Conservation (phyloP, 2,329 filamentous ascomycete species). For the Colletotrichum tofieldiae region DNA sequence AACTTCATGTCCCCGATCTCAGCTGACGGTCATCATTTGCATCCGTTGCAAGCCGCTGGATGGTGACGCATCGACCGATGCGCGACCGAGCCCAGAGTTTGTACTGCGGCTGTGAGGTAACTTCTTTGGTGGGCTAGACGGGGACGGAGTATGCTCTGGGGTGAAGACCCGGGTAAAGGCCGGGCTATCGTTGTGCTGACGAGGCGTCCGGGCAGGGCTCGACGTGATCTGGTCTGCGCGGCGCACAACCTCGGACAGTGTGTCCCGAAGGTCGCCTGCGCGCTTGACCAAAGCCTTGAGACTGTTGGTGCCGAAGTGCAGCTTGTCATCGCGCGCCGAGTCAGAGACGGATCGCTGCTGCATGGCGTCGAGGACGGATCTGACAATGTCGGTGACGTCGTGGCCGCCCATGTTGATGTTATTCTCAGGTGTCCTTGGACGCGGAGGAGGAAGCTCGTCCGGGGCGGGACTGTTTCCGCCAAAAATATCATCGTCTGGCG, state of each 20-base stretch:
- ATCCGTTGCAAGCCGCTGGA: conserved; percentile 68
- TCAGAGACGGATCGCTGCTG: conserved; percentile 67
- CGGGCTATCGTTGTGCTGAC: conserved; percentile 69
- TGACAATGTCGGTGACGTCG: conserved; percentile 67
- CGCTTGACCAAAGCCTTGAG: conserved; percentile 77
- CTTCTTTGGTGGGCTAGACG: conserved; percentile 68
- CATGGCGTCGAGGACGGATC: conserved; percentile 76
- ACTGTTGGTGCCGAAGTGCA: conserved; percentile 79
- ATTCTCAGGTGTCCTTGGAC: conserved; percentile 59
- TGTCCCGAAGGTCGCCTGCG: conserved; percentile 72
- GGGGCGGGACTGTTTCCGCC: conserved; percentile 64
- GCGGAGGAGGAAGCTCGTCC: conserved; percentile 57
- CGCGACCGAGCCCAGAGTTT: conserved; percentile 65
- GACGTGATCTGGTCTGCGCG: conserved; percentile 71
- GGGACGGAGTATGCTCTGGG: conserved; percentile 67
- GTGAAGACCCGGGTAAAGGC: conserved; percentile 76
- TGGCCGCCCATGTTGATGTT: conserved; percentile 51
- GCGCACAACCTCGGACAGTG: conserved; percentile 73
- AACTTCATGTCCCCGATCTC: conserved; percentile 44
- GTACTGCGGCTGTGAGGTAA: conserved; percentile 68
- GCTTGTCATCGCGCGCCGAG: conserved; percentile 64
- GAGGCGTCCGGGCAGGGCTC: conserved; percentile 68
- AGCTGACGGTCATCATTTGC: conserved; percentile 77
- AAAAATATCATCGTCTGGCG: conserved; percentile 78
- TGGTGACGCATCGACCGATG: conserved; percentile 68